Evolutionary conservation across 176 grass and related monocot species (phyloP).

Genomic region (Leersia perrieri): DNA sequence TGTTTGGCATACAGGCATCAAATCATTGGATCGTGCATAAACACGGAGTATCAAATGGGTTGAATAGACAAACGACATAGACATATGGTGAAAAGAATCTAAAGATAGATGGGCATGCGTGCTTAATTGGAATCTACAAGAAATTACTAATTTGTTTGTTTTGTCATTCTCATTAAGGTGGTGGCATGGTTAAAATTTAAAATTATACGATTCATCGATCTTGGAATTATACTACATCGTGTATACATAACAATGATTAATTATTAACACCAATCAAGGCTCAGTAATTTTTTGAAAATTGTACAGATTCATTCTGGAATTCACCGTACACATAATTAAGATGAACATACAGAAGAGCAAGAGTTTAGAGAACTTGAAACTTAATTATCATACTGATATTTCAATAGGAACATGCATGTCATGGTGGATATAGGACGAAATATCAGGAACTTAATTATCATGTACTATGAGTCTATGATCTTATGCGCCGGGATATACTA

Average conservation of each 20-base stretch:
- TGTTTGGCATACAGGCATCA: background rate
- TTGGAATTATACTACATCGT: background rate
- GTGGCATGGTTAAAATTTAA: background rate
- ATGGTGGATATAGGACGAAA: background rate
- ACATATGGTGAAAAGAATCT: background rate
- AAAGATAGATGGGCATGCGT: background rate
- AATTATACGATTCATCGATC: background rate
- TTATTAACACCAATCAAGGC: background rate
- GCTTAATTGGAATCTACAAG: background rate
- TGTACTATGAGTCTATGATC: constrained; percentile 50
- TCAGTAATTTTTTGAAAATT: background rate
- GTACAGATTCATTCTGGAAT: background rate
- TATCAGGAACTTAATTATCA: too few species aligned
- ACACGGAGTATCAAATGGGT: background rate
- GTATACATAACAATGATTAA: background rate
- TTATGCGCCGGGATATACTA: constrained; percentile 31
- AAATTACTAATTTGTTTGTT: background rate
- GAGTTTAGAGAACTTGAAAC: background rate
- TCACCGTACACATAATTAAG: background rate
- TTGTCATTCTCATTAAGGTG: background rate
- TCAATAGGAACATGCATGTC: background rate
- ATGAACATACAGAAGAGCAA: background rate
- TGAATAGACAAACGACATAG: background rate
- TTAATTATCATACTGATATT: background rate
- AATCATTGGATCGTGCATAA: background rate